Percentiles rank a stretch among this genome's conserved stretches.
phyloP scores from a whole-genome alignment of 2,329 filamentous ascomycete species.

The Stemphylium lycopersici region DNA sequence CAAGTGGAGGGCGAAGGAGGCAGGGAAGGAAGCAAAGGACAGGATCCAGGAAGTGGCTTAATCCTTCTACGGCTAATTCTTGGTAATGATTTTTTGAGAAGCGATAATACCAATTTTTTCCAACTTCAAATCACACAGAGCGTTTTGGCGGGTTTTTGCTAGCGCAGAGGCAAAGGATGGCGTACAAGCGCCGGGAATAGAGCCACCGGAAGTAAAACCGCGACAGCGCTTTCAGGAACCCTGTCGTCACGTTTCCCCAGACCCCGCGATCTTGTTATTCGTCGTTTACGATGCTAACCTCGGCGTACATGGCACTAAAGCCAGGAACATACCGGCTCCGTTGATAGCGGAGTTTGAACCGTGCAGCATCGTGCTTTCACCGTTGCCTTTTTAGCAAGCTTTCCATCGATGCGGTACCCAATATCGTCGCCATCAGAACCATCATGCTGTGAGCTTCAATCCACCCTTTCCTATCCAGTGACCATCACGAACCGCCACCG shows the following conservation, averaged over 20 bases:
- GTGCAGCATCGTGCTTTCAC: no score
- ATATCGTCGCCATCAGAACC: no score
- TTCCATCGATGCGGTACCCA: no score
- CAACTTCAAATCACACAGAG: not conserved
- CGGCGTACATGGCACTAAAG: no score
- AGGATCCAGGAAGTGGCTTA: slow-evolving; percentile 20
- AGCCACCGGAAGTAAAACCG: not conserved
- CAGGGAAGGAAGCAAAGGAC: slow-evolving; percentile 25
- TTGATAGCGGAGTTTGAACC: no score
- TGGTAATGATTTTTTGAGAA: not conserved
- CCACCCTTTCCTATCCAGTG: no score
- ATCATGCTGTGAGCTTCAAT: no score
- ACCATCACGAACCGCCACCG: no score
- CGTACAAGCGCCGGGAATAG: slow-evolving; percentile 3
- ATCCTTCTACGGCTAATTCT: not conserved
- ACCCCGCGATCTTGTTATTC: not conserved
- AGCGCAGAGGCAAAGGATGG: not conserved
- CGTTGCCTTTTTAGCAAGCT: no score
- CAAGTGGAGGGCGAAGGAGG: slow-evolving; percentile 21
- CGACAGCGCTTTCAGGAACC: no score
- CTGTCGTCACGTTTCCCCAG: not conserved
- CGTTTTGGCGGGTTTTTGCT: not conserved
- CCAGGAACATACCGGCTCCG: not conserved
- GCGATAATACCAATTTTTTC: not conserved
- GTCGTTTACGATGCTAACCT: not conserved